These are phyloP conservation scores for Sarcodon sp. DNA, from an alignment of 768 basidiomycete species.

Conservation along the genomic window DNA sequence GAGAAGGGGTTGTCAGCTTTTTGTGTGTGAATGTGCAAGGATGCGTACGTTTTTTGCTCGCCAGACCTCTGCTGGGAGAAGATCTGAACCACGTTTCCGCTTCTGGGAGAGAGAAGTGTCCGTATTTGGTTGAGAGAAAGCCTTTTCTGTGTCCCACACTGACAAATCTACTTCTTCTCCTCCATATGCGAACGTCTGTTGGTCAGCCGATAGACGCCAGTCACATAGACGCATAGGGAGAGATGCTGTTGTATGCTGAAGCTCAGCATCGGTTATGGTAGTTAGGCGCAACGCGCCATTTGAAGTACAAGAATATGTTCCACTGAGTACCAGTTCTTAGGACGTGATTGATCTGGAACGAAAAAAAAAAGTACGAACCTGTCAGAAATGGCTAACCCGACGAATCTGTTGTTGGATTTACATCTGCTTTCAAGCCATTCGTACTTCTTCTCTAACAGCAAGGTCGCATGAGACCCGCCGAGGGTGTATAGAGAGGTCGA, in stretches of 20 bases:
- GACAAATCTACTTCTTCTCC: constrained; percentile 83
- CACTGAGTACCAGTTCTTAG: constrained; percentile 14
- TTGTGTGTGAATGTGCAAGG: not conserved
- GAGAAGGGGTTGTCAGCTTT: not conserved
- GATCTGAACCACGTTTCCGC: constrained; percentile 39
- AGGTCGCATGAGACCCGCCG: constrained; percentile 25
- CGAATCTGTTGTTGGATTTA: constrained; percentile 36
- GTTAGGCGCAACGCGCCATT: constrained; percentile 58
- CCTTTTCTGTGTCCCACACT: constrained; percentile 59
- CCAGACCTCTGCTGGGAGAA: constrained; percentile 73
- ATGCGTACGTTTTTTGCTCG: constrained; percentile 63
- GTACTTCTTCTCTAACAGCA: constrained; percentile 15
- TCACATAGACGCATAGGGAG: constrained; percentile 60
- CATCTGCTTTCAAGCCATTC: constrained; percentile 60
- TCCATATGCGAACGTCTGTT: constrained; percentile 59
- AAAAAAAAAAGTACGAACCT: constrained; percentile 26
- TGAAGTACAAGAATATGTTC: constrained; percentile 59
- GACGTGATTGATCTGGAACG: too few relatives aligned
- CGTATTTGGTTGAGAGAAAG: constrained; percentile 23
- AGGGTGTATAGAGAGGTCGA: constrained; percentile 30
- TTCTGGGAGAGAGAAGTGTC: constrained; percentile 27
- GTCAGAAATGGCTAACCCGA: constrained; percentile 42
- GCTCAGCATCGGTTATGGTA: constrained; percentile 16
- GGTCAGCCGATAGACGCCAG: constrained; percentile 46
- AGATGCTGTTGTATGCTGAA: constrained; percentile 19